These are phyloP conservation scores for Oropetium thomaeum DNA, from an alignment of 176 grass and related monocot species.

Conservation along the genomic window DNA sequence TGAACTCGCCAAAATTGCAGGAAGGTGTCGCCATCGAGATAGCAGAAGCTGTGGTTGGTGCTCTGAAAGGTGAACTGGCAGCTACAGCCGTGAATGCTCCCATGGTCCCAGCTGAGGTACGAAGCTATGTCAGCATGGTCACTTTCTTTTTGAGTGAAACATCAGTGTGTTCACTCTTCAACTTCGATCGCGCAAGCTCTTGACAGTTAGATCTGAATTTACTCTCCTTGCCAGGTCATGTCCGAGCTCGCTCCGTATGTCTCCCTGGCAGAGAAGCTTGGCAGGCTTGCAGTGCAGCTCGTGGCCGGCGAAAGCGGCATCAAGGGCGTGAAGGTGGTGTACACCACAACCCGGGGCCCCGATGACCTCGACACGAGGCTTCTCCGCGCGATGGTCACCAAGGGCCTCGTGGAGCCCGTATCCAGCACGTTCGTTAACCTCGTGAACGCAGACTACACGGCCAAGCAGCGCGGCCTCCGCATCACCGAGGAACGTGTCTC, in stretches of 20 bases:
- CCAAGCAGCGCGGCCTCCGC: conserved; percentile 80
- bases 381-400: conserved; percentile 86
- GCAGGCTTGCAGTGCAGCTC: conserved; percentile 87
- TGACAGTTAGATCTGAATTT: not conserved
- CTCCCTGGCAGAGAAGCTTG: conserved; percentile 82
- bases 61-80: conserved; percentile 77
- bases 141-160: no score
- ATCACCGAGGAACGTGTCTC: conserved; percentile 76
- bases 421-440: conserved; percentile 74
- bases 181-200: not conserved
- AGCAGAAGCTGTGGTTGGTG: conserved; percentile 80
- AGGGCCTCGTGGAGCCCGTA: conserved; percentile 91
- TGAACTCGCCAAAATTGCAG: conserved; percentile 45
- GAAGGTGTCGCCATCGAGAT: conserved; percentile 96
- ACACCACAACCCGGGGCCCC: conserved; percentile 60
- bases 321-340: conserved; percentile 80
- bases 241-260: conserved; percentile 90
- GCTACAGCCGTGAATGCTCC: conserved; percentile 94
- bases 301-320: conserved; percentile 79
- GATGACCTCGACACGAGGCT: conserved; percentile 86
- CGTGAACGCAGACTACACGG: conserved; percentile 87
- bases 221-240: conserved; percentile 37
- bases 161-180: not conserved
- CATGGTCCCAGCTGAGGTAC: conserved; percentile 93
- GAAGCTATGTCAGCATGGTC: no score